These are phyloP conservation scores for Colletotrichum sp. DNA, from an alignment of 2,329 filamentous ascomycete species.

Conservation along the genomic window DNA sequence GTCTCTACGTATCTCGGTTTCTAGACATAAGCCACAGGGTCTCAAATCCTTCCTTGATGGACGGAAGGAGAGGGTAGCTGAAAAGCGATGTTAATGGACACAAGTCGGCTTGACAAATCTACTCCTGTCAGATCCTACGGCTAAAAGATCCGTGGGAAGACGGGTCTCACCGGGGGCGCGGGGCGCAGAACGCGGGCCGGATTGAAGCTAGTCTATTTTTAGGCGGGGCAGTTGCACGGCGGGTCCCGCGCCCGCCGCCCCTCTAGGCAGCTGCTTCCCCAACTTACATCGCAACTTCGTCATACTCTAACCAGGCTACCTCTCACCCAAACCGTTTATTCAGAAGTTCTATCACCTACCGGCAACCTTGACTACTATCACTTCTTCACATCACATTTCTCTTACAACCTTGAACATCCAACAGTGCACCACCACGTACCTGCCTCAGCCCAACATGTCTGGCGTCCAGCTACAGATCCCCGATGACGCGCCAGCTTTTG, in stretches of 20 bases:
- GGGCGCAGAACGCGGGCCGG: not conserved
- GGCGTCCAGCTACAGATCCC: not conserved
- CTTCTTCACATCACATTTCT: not conserved
- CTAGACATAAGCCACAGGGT: not conserved
- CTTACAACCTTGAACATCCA: not conserved
- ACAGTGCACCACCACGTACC: not conserved
- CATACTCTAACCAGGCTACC: not conserved
- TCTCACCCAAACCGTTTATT: not conserved
- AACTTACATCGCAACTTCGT: not conserved
- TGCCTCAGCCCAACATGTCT: not conserved
- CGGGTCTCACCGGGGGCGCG: not conserved
- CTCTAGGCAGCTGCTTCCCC: not conserved
- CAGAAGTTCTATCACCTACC: not conserved
- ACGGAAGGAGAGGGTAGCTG: not conserved
- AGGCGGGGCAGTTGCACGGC: not conserved
- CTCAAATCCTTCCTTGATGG: not conserved
- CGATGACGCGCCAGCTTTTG: not conserved
- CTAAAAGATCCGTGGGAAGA: not conserved
- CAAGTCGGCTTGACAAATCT: not conserved
- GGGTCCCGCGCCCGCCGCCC: not conserved
- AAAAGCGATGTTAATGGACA: not conserved
- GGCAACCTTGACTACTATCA: not conserved
- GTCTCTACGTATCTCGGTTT: not conserved
- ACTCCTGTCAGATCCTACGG: not conserved
- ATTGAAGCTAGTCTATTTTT: not conserved